A percentile compares a stretch with the other conserved stretches of the same genome.
Evolutionary conservation across 768 basidiomycete species (phyloP).

Genomic region (Steccherinum ochraceum): DNA sequence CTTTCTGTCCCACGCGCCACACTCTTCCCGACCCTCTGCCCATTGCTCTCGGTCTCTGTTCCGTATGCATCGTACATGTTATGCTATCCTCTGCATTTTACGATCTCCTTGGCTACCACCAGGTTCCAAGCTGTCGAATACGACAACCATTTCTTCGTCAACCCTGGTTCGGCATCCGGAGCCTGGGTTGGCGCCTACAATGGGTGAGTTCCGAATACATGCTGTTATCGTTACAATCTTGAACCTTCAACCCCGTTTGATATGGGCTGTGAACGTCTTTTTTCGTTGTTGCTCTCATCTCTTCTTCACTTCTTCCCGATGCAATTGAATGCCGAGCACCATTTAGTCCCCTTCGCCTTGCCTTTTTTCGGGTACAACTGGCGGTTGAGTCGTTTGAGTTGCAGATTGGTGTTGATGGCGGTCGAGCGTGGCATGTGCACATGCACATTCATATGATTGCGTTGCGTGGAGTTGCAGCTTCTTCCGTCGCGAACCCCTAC

Average conservation of each 20-base stretch:
- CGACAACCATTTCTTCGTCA: constrained; percentile 89
- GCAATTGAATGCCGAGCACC: too few relatives aligned
- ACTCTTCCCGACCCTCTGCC: background rate
- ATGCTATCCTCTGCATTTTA: background rate
- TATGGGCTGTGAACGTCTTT: background rate
- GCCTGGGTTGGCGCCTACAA: constrained; percentile 82
- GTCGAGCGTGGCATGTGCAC: background rate
- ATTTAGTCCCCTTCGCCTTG: too few relatives aligned
- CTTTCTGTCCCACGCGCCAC: background rate
- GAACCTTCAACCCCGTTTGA: background rate
- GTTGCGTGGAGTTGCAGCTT: too few relatives aligned
- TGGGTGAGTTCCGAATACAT: constrained; percentile 38
- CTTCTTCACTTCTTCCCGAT: background rate
- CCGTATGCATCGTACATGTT: too few relatives aligned
- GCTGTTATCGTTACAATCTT: background rate
- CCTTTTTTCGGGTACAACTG: background rate
- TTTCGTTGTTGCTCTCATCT: background rate
- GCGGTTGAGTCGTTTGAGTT: background rate
- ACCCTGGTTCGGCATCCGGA: constrained; percentile 92
- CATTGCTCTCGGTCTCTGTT: background rate
- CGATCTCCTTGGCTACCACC: background rate
- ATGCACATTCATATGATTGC: too few relatives aligned
- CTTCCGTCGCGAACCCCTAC: too few relatives aligned
- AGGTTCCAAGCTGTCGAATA: constrained; percentile 94
- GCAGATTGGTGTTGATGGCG: background rate